These are phyloP conservation scores for Clitoria ternatea DNA, from an alignment of 306 rosid species.

Conservation along the genomic window DNA sequence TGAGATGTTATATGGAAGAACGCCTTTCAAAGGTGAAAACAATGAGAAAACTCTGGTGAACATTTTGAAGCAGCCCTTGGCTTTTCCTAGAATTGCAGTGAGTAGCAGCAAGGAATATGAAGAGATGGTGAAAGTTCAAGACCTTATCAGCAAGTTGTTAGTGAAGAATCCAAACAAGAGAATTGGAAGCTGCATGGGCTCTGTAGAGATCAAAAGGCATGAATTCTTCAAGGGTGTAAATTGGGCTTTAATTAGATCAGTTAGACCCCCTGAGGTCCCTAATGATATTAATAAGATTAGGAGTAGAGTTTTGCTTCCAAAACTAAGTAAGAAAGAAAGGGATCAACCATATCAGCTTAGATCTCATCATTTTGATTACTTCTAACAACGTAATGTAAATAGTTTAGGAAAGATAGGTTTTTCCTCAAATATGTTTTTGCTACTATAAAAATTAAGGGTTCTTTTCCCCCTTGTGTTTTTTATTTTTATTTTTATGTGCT, in stretches of 20 bases:
- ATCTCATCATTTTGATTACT: slow-evolving; percentile 65
- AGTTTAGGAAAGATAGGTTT: slow-evolving; percentile 21
- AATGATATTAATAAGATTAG: slow-evolving; percentile 44
- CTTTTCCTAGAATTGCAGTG: slow-evolving; percentile 63
- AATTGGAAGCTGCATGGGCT: slow-evolving; percentile 76
- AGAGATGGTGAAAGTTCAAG: slow-evolving; percentile 80
- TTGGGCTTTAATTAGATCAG: slow-evolving; percentile 90
- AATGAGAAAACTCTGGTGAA: slow-evolving; percentile 81
- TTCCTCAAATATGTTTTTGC: slow-evolving; percentile 25
- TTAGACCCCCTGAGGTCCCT: slow-evolving; percentile 82
- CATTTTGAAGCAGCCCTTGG: slow-evolving; percentile 67
- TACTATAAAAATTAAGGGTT: slow-evolving; percentile 19
- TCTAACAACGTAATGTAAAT: slow-evolving; percentile 41
- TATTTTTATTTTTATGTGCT: background rate
- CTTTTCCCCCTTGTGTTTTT: slow-evolving; percentile 1
- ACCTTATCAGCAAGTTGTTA: slow-evolving; percentile 65
- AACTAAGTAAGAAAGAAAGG: slow-evolving; percentile 66
- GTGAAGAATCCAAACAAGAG: slow-evolving; percentile 96
- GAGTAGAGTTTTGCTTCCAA: slow-evolving; percentile 58
- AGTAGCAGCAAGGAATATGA: slow-evolving; percentile 62
- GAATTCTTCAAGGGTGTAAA: slow-evolving; percentile 85
- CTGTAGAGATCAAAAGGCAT: slow-evolving; percentile 89
- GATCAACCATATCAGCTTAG: slow-evolving; percentile 78
- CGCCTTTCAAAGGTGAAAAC: slow-evolving; percentile 95
- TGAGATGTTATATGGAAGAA: slow-evolving; percentile 82